Conservation (phyloP, 1,139 yeast species). For the Suhomyces choctaworum region DNA sequence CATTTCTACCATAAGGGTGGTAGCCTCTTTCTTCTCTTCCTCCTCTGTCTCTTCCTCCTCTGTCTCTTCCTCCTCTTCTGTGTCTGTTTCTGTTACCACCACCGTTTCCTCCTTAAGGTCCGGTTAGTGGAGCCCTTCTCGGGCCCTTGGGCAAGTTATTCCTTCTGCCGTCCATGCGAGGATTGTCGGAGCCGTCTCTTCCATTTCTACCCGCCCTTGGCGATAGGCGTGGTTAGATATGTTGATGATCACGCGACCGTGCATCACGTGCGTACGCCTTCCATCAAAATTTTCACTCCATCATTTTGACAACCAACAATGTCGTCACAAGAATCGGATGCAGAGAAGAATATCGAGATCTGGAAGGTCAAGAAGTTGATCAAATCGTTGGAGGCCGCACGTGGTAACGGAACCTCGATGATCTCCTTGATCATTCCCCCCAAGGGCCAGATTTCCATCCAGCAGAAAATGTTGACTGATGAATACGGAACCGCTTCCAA, state of each 20-base stretch:
- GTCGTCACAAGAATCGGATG: conserved; percentile 47
- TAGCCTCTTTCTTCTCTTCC: conserved; percentile 21
- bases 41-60: conserved; percentile 15
- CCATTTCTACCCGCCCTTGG: too few species aligned
- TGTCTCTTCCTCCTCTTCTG: conserved; percentile 23
- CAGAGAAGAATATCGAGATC: conserved; percentile 95
- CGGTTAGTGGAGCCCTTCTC: conserved; percentile 42
- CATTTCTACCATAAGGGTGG: conserved; percentile 37
- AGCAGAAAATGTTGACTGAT: conserved; percentile 91
- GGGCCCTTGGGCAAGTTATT: conserved; percentile 46
- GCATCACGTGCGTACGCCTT: conserved; percentile 2
- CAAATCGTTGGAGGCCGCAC: conserved; percentile 81
- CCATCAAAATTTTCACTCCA: conserved; percentile 9
- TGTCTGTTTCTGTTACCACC: conserved; percentile 29
- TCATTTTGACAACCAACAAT: conserved; percentile 9
- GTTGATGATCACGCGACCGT: not conserved
- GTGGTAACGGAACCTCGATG: conserved; percentile 99
- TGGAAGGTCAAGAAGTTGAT: conserved; percentile 97
- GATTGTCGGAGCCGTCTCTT: conserved; percentile 18
- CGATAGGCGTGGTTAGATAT: too few species aligned
- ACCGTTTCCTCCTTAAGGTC: conserved; percentile 32
- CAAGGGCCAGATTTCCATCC: conserved; percentile 84
- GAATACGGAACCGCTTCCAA: conserved; percentile 99
- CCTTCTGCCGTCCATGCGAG: conserved; percentile 30
- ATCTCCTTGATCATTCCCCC: conserved; percentile 95